phyloP scores from a whole-genome alignment of 2,329 filamentous ascomycete species.

The Neocucurbitaria cava region DNA sequence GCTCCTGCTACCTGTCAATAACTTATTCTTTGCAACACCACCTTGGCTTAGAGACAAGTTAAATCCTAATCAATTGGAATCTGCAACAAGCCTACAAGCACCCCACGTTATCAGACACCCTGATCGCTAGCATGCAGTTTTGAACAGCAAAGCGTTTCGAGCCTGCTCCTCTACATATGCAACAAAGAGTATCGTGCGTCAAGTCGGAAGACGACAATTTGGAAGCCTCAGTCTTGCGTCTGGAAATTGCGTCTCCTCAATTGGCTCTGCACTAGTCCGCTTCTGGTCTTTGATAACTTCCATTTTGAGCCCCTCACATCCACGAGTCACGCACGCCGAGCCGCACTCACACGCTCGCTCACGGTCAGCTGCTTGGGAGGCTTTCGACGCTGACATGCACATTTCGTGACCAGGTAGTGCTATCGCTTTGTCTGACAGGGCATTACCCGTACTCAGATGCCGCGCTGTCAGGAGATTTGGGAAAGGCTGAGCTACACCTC shows the following conservation, averaged over 20 bases:
- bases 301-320: conserved; percentile 1
- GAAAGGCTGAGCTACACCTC: background rate
- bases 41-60: background rate
- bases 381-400: background rate
- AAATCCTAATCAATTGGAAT: background rate
- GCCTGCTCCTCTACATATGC: conserved; percentile 3
- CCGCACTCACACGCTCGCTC: background rate
- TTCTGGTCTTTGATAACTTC: conserved; percentile 9
- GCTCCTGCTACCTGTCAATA: background rate
- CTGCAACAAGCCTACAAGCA: background rate
- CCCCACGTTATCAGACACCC: background rate
- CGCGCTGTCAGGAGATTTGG: background rate
- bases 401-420: background rate
- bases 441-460: background rate
- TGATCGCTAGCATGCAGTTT: conserved; percentile 1
- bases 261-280: background rate
- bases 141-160: conserved; percentile 4
- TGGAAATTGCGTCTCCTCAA: background rate
- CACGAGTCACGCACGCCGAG: background rate
- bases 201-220: background rate
- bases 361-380: conserved; percentile 6
- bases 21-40: background rate
- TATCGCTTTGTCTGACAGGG: background rate
- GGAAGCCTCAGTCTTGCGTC: background rate
- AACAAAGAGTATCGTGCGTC: background rate